Conservation (phyloP, 179 eudicot genomes). For the Sideroxylon spinosum region DNA sequence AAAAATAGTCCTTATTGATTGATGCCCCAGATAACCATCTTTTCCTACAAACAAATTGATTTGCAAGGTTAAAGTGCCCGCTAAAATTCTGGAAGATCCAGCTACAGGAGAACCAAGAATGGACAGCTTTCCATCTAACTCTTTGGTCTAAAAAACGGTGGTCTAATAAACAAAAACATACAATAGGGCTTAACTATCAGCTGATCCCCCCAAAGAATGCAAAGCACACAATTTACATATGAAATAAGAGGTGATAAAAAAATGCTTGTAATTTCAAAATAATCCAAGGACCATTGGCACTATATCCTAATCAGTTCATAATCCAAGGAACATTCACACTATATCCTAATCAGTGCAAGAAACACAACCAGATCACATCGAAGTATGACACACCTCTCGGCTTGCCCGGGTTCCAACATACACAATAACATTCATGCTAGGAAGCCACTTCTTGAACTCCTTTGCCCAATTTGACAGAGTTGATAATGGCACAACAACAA, state of each 20-base stretch:
- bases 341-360: background rate
- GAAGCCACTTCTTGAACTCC: constrained; percentile 98
- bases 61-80: too few relatives aligned
- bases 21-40: too few relatives aligned
- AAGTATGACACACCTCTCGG: constrained; percentile 63
- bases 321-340: too few relatives aligned
- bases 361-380: background rate
- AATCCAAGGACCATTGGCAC: background rate
- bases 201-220: background rate
- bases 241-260: background rate
- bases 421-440: constrained; percentile 77
- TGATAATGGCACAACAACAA: constrained; percentile 95
- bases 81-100: too few relatives aligned
- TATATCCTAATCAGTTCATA: background rate
- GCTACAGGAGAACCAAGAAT: too few relatives aligned
- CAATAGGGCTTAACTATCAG: background rate
- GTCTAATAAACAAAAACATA: background rate
- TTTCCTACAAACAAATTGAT: too few relatives aligned
- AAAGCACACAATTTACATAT: background rate
- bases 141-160: too few relatives aligned
- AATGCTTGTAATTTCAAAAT: background rate
- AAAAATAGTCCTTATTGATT: too few relatives aligned
- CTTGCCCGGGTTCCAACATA: constrained; percentile 99
- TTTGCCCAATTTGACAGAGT: constrained; percentile 98
- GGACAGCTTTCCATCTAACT: too few relatives aligned